These are phyloP conservation scores for Chamaecyparis obtusa DNA, from an alignment of 75 land plant genomes.

Conservation along the genomic window DNA sequence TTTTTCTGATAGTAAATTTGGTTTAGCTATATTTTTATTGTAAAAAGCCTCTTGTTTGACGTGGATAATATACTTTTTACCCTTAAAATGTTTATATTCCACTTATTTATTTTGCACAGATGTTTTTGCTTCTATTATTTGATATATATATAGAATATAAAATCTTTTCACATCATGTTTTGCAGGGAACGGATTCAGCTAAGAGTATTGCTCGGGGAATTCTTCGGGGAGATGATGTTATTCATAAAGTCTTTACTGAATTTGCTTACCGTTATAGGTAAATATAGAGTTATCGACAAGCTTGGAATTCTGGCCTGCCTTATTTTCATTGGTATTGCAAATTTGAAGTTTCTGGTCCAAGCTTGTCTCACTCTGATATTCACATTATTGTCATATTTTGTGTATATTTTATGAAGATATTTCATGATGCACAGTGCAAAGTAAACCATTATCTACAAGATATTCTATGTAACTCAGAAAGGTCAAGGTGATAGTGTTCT, in stretches of 20 bases:
- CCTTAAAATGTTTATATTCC: background rate
- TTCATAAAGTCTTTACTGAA: slow-evolving; percentile 90
- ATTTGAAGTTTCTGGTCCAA: background rate
- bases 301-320: background rate
- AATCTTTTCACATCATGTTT: slow-evolving; percentile 3
- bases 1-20: background rate
- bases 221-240: slow-evolving; percentile 86
- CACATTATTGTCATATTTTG: background rate
- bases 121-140: background rate
- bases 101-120: background rate
- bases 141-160: background rate
- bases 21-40: background rate
- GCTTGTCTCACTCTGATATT: background rate
- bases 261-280: slow-evolving; percentile 85
- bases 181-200: slow-evolving; percentile 78
- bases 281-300: slow-evolving; percentile 1
- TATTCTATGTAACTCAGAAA: background rate
- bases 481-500: background rate
- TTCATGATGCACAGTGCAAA: background rate
- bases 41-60: background rate
- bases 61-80: background rate
- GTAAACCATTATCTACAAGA: background rate
- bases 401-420: background rate
- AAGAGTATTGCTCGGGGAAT: slow-evolving; percentile 74
- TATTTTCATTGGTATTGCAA: background rate